These are phyloP conservation scores for Microcos paniculata DNA, from an alignment of 345 rosid species.

Conservation along the genomic window DNA sequence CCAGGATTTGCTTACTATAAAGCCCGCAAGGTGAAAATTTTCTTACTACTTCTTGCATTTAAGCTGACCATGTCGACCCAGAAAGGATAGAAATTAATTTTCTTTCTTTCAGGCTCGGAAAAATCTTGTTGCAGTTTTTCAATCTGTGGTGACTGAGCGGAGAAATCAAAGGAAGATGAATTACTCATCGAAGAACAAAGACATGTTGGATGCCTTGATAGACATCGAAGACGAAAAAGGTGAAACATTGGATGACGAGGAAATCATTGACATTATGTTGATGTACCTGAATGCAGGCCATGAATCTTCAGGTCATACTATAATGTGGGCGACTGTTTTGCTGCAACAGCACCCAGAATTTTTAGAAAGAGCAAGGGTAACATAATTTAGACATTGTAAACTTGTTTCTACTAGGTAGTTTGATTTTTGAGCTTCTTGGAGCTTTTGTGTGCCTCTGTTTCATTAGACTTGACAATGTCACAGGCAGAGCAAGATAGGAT, in stretches of 20 bases:
- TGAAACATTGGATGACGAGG: conserved; percentile 56
- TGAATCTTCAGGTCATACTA: conserved; percentile 89
- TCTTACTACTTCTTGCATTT: background rate
- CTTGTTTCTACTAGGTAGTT: background rate
- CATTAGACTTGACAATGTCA: background rate
- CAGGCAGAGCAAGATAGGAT: conserved; percentile 78
- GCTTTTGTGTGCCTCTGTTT: background rate
- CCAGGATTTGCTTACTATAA: conserved; percentile 84
- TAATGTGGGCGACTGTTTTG: conserved; percentile 77
- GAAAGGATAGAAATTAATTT: too few relatives aligned
- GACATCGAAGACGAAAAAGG: conserved; percentile 71
- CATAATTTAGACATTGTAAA: background rate
- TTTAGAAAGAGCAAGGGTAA: conserved; percentile 65
- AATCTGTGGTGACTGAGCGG: conserved; percentile 56
- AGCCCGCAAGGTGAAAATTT: conserved; percentile 64
- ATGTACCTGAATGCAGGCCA: conserved; percentile 94
- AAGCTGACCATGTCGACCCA: background rate
- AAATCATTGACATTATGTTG: conserved; percentile 71
- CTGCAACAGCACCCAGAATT: conserved; percentile 69
- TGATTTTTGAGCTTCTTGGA: too few relatives aligned
- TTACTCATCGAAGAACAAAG: conserved; percentile 35
- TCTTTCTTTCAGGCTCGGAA: conserved; percentile 66
- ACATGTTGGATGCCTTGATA: conserved; percentile 77
- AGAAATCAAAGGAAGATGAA: conserved; percentile 37
- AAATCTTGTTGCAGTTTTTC: conserved; percentile 58